A percentile compares a stretch with the other conserved stretches of the same genome.
phyloP scores from a whole-genome alignment of 1,284 basidiomycete genomes.

The Marasmius fiardii region DNA sequence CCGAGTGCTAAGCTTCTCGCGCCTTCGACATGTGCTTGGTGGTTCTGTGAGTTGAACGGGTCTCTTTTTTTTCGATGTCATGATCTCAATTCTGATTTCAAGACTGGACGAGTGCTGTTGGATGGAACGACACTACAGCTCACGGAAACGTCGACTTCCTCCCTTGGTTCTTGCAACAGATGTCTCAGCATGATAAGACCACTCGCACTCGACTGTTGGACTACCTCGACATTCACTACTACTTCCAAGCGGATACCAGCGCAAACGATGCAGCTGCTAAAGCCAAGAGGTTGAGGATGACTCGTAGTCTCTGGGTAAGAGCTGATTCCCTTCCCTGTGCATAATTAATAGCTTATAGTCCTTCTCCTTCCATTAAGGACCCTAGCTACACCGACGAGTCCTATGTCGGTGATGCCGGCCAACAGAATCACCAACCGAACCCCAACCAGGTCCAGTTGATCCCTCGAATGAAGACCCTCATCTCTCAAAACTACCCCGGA shows the following conservation, averaged over 20 bases:
- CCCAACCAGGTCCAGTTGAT: conserved; percentile 38
- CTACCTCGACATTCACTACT: conserved; percentile 52
- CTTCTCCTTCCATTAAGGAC: conserved; percentile 25
- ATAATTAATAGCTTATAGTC: not conserved
- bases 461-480: conserved; percentile 44
- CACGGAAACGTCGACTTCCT: conserved; percentile 48
- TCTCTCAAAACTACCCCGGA: conserved; percentile 43
- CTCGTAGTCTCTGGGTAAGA: conserved; percentile 45
- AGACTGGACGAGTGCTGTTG: conserved; percentile 47
- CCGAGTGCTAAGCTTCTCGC: conserved; percentile 41
- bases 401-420: conserved; percentile 37
- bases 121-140: conserved; percentile 43
- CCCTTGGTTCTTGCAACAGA: conserved; percentile 49
- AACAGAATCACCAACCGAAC: conserved; percentile 43
- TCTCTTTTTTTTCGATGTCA: not conserved
- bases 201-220: conserved; percentile 41
- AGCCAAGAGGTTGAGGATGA: conserved; percentile 42
- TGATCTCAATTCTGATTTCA: conserved; percentile 4
- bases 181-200: conserved; percentile 33
- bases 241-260: conserved; percentile 46
- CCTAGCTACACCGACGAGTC: conserved; percentile 49
- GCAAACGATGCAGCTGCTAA: conserved; percentile 47
- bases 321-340: not conserved
- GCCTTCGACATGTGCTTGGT: conserved; percentile 49
- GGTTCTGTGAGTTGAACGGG: conserved; percentile 39